Evolutionary conservation across 345 rosid genomes (phyloP), one percentile per base, ranked within the genome.

Genomic region (Pelargonium nanum): DNA sequence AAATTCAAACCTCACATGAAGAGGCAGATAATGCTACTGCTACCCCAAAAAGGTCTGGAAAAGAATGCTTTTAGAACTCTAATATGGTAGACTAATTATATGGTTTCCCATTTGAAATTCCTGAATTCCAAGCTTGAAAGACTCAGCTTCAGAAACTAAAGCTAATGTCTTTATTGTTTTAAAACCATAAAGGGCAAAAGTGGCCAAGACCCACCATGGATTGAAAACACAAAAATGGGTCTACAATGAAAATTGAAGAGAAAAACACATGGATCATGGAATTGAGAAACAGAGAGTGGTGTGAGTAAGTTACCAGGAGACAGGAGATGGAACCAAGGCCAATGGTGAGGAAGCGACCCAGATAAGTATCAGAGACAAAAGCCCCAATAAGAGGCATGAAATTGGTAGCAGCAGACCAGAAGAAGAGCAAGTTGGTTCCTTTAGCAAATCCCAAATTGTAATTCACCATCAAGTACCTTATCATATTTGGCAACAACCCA

Each of bases 281-380:
- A 2, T 22, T 17, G 19, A 25, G 0, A 50, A 5, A 16, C 12
- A 23, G 19, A 21, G 20, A 8, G 4, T 9, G 25, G 55, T 24
- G 1, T 12, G 22, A 8, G 40, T 26, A 45, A 64, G 9, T 70
- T 76, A 89, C 96, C 81, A 77, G 25, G 74, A 86, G 66, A 70
- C 82, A 82, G 57, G 76, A 71, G 66, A 86, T 56, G 63, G 93
- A 86, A 53, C 85, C 93, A 53, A 82, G 67, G 48, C 77, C 77
- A 53, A 89, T 84, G 65, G 93, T 80, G 74, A 80, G 77, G 56
- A 76, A 89, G 1, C 91, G 88, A 65, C 96, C 91, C 66, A 86
- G 68, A 58, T 76, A 82, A 19, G 91, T 78, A 79, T 89, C 93
- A 59, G 91, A 72, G 53, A 88, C 54, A 67, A 86, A 82, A 72